Evolutionary conservation across 2,329 filamentous ascomycete species (phyloP), one percentile per base, ranked within the genome.

Genomic region (Penicillium hordei): DNA sequence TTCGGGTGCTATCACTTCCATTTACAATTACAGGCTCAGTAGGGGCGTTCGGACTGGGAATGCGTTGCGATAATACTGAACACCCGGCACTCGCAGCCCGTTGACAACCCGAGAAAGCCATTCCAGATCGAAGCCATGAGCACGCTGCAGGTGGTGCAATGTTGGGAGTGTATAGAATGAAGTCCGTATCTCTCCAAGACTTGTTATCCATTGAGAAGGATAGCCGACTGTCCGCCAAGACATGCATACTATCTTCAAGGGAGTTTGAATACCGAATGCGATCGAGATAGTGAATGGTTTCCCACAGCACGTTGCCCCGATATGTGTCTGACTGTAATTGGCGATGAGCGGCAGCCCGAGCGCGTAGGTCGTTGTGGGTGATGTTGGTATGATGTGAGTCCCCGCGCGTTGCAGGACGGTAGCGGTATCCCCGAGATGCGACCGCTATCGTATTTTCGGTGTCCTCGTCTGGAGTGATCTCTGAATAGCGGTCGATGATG

Each of bases 111-210:
- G 81, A 80, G 61, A 88, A 86, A 0, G 85, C 77, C 52, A 83
- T 80, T 21, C 86, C 86, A 6, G 84, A 81, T 51, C 82, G 79
- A 12, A 89, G 73, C 84, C 85, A 88, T 8, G 86, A 88, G 48
- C 81, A 86, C 52, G 79, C 73, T 2, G 83, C 68, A 10, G 79
- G 81, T 2, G 80, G 78, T 2, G 78, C 75, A 17, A 87, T 76
- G 31, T 74, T 77, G 21, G 72, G 70, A 17, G 82, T 79, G 63
- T 87, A 80, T 27, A 85, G 76, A 42, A 87, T 76, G 57, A 88
- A 86, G 65, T 88, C 85, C 51, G 82, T 70, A 52, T 76, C 73
- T 54, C 82, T 79, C 60, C 80, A 77, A 21, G 78, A 73, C 55
- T 82, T 81, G 66, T 82, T 80, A 60, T 84, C 82, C 57, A 82